These are phyloP conservation scores for Plasmodium reichenowi DNA, from an alignment of 169 alveolate species.

Conservation along the genomic window DNA sequence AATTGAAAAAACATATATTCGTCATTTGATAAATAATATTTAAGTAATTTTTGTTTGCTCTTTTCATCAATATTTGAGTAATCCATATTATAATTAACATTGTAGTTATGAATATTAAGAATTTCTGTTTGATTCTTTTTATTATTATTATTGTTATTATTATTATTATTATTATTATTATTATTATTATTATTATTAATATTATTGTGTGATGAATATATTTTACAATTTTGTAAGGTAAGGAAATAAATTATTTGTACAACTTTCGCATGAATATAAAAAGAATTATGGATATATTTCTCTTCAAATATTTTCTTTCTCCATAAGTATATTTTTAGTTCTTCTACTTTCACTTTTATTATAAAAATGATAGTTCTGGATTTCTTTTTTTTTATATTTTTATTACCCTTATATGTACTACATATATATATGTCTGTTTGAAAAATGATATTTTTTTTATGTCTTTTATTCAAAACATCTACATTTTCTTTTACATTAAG, in stretches of 20 bases:
- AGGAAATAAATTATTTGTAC: slow-evolving; percentile 37
- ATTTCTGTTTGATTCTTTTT: background rate
- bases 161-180: slow-evolving; percentile 15
- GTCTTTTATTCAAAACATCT: background rate
- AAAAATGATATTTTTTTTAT: slow-evolving; percentile 13
- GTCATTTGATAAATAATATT: slow-evolving; percentile 1
- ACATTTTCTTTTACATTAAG: background rate
- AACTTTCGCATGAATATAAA: slow-evolving; percentile 48
- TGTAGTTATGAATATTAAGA: too few relatives aligned
- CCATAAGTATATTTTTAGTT: slow-evolving; percentile 26
- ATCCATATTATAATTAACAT: too few relatives aligned
- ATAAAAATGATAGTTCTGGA: slow-evolving; percentile 59
- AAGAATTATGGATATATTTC: slow-evolving; percentile 40
- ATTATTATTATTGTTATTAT: too few relatives aligned
- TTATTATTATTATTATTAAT: background rate
- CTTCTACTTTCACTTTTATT: slow-evolving; percentile 38
- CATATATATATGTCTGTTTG: slow-evolving; percentile 63
- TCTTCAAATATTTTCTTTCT: slow-evolving; percentile 61
- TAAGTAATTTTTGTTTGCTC: slow-evolving; percentile 12
- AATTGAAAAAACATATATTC: slow-evolving; percentile 18
- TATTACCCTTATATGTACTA: background rate
- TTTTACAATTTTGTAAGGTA: slow-evolving; percentile 34
- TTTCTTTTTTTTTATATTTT: slow-evolving; percentile 14
- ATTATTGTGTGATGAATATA: slow-evolving; percentile 3
- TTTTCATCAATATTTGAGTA: background rate